These are phyloP conservation scores for Kurtzmaniella quercitrusa DNA, from an alignment of 1,139 yeast genomes.

Conservation along the genomic window DNA sequence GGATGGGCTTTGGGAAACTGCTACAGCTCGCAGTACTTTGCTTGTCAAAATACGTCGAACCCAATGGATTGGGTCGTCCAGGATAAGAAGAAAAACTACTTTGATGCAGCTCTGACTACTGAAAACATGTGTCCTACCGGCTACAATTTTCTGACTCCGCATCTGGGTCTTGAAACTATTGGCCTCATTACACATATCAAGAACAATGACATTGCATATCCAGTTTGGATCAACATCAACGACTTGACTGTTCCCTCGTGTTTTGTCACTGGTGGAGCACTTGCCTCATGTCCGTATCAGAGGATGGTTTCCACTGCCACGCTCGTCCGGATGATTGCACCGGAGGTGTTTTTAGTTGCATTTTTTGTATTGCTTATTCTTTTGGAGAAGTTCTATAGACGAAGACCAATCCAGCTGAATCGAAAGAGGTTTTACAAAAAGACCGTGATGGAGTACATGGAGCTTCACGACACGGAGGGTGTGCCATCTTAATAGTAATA, in stretches of 20 bases:
- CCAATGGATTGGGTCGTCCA: slow-evolving; percentile 47
- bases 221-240: slow-evolving; percentile 81
- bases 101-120: slow-evolving; percentile 36
- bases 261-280: slow-evolving; percentile 84
- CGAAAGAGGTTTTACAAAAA: slow-evolving; percentile 40
- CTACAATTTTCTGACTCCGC: slow-evolving; percentile 55
- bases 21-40: slow-evolving; percentile 44
- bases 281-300: slow-evolving; percentile 75
- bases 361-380: slow-evolving; percentile 41
- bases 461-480: slow-evolving; percentile 40
- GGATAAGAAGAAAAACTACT: slow-evolving; percentile 39
- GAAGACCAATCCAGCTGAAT: slow-evolving; percentile 38
- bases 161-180: slow-evolving; percentile 34
- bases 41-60: slow-evolving; percentile 48
- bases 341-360: slow-evolving; percentile 57
- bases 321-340: slow-evolving; percentile 62
- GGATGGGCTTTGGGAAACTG: slow-evolving; percentile 69
- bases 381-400: slow-evolving; percentile 29
- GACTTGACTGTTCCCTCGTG: slow-evolving; percentile 71
- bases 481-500: slow-evolving; percentile 30
- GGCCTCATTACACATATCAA: slow-evolving; percentile 24
- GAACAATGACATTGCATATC: slow-evolving; percentile 16
- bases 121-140: slow-evolving; percentile 44
- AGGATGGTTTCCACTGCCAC: slow-evolving; percentile 49
- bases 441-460: slow-evolving; percentile 30